These are phyloP conservation scores for Tulasnella sp. DNA, from an alignment of 768 basidiomycete genomes.

Conservation along the genomic window DNA sequence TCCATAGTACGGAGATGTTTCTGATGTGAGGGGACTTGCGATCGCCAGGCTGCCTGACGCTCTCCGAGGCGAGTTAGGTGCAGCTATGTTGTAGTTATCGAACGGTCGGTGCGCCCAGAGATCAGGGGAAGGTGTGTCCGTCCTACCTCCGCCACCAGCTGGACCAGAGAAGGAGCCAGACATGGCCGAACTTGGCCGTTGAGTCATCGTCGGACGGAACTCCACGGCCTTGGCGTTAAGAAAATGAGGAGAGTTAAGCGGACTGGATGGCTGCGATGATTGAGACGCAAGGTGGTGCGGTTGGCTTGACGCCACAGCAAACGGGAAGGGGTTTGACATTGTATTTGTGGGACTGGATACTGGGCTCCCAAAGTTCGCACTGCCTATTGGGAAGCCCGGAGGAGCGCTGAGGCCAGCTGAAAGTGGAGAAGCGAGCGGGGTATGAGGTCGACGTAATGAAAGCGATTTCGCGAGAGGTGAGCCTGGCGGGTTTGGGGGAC, in stretches of 20 bases:
- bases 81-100: slow-evolving; percentile 36
- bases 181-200: slow-evolving; percentile 31
- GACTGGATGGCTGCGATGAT: slow-evolving; percentile 49
- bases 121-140: slow-evolving; percentile 82
- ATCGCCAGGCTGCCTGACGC: slow-evolving; percentile 62
- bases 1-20: slow-evolving; percentile 25
- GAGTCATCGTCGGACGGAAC: slow-evolving; percentile 70
- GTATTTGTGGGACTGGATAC: slow-evolving; percentile 3
- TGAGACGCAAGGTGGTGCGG: slow-evolving; percentile 48
- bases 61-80: slow-evolving; percentile 29
- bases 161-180: slow-evolving; percentile 35
- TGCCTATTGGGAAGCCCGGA: slow-evolving; percentile 34
- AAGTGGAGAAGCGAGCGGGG: slow-evolving; percentile 65
- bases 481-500: slow-evolving; percentile 63
- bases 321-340: background rate
- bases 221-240: slow-evolving; percentile 85
- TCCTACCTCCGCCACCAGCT: slow-evolving; percentile 34
- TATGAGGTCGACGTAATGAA: slow-evolving; percentile 65
- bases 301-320: background rate
- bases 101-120: slow-evolving; percentile 63
- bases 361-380: background rate
- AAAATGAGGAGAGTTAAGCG: slow-evolving; percentile 71
- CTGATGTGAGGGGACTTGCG: slow-evolving; percentile 73
- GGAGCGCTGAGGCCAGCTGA: slow-evolving; percentile 38
- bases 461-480: slow-evolving; percentile 56